Base-by-base conservation (phyloP, 1,284 basidiomycete genomes). In the Melampsora larici-populina region DNA sequence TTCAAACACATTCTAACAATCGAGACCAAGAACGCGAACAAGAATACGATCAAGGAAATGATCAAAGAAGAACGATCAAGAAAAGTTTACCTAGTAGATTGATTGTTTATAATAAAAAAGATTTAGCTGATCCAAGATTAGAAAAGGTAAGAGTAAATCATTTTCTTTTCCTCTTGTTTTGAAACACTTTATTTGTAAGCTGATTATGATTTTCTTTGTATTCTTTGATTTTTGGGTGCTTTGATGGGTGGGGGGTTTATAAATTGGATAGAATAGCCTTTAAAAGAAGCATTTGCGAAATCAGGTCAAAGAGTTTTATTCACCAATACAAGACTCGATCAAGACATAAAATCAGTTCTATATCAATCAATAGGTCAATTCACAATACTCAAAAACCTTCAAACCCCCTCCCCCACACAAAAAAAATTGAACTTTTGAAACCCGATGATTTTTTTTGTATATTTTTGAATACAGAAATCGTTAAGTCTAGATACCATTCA, bases 31-130 rank as follows among this genome's bases (percentile, higher is more conserved):
- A n/a, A n/a, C n/a, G n/a, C n/a, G n/a, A n/a, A n/a, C n/a, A n/a
- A n/a, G n/a, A n/a, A n/a, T n/a, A n/a, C n/a, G n/a, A n/a, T n/a
- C n/a, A n/a, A n/a, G n/a, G n/a, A n/a, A n/a, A n/a, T n/a, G n/a
- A n/a, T n/a, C n/a, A n/a, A n/a, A n/a, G n/a, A n/a, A 36, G 36
- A 36, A 36, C 9, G 36, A 36, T 36, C 46, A 13, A 29, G 55
- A 65, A 24, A 51, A 1, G 2, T 31, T 33, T 46, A 1, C 72
- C 72, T 17, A 24, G 36, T 0, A 91, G 92, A 71, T 87, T 99
- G 55, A 89, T 99, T 60, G 92, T 98, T 6, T 89, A 98, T 81
- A 96, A 93, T 81, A 98, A 98, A 86, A 88, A 91, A 58, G 97
- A 99, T 85, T 86, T 98, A 63, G 92, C 97, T 6, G 90, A 94